Evolutionary conservation across 495 filamentous ascomycete species (phyloP).

Genomic region (Penicillium riverlandense): DNA sequence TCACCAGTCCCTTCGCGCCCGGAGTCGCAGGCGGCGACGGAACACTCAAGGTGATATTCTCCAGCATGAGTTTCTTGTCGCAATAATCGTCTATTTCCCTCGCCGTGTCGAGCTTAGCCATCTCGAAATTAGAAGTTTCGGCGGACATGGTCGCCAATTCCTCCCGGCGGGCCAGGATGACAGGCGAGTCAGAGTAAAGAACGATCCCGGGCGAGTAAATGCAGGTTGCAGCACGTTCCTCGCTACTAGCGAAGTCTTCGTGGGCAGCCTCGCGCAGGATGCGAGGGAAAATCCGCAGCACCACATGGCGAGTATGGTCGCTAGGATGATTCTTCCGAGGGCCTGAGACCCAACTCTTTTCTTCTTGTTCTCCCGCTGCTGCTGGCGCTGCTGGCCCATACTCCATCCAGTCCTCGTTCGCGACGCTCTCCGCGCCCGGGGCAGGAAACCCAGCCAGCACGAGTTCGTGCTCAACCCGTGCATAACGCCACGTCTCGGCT

Average conservation of each 20-base stretch:
- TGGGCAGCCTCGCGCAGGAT: conserved; percentile 50
- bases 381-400: conserved; percentile 12
- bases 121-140: conserved; percentile 2
- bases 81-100: too few relatives aligned
- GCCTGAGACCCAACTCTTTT: too few relatives aligned
- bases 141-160: conserved; percentile 38
- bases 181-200: conserved; percentile 48
- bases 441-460: conserved; percentile 48
- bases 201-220: conserved; percentile 46
- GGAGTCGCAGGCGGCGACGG: too few relatives aligned
- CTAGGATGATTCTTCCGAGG: background rate
- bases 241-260: conserved; percentile 39
- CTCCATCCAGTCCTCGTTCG: conserved; percentile 42
- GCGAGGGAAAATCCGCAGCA: conserved; percentile 49
- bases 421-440: conserved; percentile 31
- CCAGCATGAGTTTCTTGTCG: too few relatives aligned
- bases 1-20: too few relatives aligned
- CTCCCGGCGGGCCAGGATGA: conserved; percentile 41
- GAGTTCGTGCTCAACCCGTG: conserved; percentile 55
- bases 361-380: too few relatives aligned
- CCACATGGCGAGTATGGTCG: conserved; percentile 31
- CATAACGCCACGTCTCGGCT: conserved; percentile 58
- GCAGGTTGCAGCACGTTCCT: conserved; percentile 32
- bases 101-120: too few relatives aligned
- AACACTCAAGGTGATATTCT: too few relatives aligned